Percentiles rank a stretch among this genome's conserved stretches.
Conservation (phyloP, 441 rosid genomes). For the Metrosideros polymorpha region DNA sequence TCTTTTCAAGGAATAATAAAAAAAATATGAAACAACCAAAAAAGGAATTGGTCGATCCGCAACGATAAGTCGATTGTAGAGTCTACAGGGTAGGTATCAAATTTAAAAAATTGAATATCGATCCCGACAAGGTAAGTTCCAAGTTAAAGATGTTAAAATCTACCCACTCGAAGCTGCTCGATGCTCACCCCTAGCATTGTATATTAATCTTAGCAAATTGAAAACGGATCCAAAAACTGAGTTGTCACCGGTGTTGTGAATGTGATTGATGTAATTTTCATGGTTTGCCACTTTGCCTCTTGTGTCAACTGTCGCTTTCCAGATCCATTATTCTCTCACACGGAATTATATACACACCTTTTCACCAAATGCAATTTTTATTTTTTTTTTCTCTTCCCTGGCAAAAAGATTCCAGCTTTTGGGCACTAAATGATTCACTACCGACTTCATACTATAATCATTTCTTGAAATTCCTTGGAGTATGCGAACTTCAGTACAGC, state of each 20-base stretch:
- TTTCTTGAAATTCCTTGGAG: neutral
- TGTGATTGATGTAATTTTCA: neutral
- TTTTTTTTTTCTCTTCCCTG: neutral
- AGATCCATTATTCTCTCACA: neutral
- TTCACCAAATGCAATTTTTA: neutral
- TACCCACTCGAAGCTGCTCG: too few relatives aligned
- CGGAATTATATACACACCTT: neutral
- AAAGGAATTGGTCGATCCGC: neutral
- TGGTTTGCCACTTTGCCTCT: neutral
- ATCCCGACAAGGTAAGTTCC: too few relatives aligned
- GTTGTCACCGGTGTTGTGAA: neutral
- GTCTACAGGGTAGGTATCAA: too few relatives aligned
- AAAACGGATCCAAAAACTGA: neutral
- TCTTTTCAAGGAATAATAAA: too few relatives aligned
- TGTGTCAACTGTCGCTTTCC: neutral
- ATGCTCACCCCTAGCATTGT: too few relatives aligned
- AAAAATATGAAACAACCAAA: too few relatives aligned
- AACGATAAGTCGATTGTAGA: neutral
- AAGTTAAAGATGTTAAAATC: too few relatives aligned
- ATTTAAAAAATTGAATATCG: too few relatives aligned
- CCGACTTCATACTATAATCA: neutral
- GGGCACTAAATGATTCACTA: neutral
- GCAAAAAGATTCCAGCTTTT: neutral
- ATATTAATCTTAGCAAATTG: neutral
- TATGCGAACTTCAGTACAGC: neutral